Evolutionary conservation across 2,329 filamentous ascomycete genomes (phyloP).

Genomic region (Clonostachys byssicola): DNA sequence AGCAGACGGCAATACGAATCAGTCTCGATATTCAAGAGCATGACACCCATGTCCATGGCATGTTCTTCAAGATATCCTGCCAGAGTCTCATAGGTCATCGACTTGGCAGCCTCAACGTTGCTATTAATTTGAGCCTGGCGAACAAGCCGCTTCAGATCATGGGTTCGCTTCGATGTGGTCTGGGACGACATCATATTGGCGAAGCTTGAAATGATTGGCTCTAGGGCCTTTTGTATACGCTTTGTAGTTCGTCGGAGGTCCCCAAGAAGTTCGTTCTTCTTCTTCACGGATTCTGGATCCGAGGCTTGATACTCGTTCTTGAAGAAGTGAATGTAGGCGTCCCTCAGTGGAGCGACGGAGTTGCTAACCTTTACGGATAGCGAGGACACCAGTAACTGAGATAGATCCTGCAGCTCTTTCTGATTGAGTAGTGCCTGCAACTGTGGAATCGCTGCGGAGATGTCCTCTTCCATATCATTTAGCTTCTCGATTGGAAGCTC

Average conservation of each 20-base stretch:
- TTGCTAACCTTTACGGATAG: not conserved
- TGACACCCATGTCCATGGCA: conserved; percentile 9
- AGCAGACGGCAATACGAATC: conserved; percentile 5
- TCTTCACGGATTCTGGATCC: conserved; percentile 2
- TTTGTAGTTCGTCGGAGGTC: conserved; percentile 5
- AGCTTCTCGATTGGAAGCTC: conserved; percentile 2
- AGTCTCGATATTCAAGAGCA: conserved; percentile 9
- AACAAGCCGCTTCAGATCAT: conserved; percentile 8
- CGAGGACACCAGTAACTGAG: not conserved
- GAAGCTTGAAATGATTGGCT: conserved; percentile 6
- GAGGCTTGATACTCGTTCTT: not conserved
- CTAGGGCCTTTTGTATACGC: conserved; percentile 2
- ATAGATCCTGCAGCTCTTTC: not conserved
- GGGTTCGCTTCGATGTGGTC: conserved; percentile 9
- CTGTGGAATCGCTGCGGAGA: conserved; percentile 7
- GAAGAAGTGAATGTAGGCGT: conserved; percentile 1
- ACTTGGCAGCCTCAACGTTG: conserved; percentile 8
- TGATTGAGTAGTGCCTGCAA: not conserved
- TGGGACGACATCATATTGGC: conserved; percentile 7
- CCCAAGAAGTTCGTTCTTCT: conserved; percentile 4
- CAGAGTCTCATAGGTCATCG: conserved; percentile 9
- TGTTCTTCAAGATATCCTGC: conserved; percentile 7
- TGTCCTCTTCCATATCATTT: conserved; percentile 5
- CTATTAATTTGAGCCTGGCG: conserved; percentile 7
- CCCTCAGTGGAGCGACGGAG: not conserved